Conservation (phyloP, 2,329 filamentous ascomycete species). For the Fusarium ramigenum region DNA sequence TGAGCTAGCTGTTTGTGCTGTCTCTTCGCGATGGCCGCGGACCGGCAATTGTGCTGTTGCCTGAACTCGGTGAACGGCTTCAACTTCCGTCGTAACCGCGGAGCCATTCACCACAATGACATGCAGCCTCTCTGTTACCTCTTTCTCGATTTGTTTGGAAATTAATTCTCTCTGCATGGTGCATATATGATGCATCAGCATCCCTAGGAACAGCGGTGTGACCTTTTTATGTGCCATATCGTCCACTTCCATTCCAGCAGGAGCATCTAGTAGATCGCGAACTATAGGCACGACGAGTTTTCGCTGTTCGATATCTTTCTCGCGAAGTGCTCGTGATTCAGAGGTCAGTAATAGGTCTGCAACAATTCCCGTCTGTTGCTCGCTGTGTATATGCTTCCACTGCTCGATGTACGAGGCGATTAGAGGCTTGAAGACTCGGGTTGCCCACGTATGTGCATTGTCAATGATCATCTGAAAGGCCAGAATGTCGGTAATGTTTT, state of each 20-base stretch:
- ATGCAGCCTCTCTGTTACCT: background rate
- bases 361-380: rapidly evolving
- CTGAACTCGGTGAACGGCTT: background rate
- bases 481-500: conserved; percentile 1
- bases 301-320: background rate
- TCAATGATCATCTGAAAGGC: conserved; percentile 32
- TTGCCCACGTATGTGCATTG: conserved; percentile 37
- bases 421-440: conserved; percentile 25
- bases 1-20: background rate
- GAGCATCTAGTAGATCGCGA: conserved; percentile 3
- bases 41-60: background rate
- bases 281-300: background rate
- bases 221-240: background rate
- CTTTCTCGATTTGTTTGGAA: background rate
- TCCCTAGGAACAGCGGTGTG: conserved; percentile 13
- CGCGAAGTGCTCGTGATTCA: background rate
- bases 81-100: background rate
- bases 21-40: background rate
- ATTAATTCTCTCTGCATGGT: background rate
- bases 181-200: conserved; percentile 13
- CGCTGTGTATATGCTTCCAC: conserved; percentile 13
- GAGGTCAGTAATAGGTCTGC: background rate
- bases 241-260: background rate
- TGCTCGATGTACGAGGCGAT: conserved; percentile 30
- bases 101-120: background rate